These are phyloP conservation scores for Solanum hybrid DNA, from an alignment of 305 asterid genomes.

Conservation along the genomic window DNA sequence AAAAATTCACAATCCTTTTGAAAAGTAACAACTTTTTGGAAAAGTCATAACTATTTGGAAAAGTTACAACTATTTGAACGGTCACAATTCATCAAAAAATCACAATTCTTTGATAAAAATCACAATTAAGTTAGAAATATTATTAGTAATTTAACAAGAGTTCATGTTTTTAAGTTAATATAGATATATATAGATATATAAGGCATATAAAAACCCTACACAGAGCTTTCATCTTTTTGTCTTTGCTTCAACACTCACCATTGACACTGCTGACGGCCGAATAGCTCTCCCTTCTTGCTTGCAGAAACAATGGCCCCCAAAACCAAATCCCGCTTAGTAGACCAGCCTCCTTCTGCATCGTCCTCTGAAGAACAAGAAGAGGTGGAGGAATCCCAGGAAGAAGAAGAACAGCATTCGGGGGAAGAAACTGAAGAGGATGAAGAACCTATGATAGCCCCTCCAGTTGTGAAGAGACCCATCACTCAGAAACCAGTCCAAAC, in stretches of 20 bases:
- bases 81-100: too few species aligned
- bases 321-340: slow-evolving; percentile 1
- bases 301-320: slow-evolving; percentile 11
- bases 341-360: slow-evolving; percentile 14
- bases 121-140: too few species aligned
- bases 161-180: too few species aligned
- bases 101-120: too few species aligned
- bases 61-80: too few species aligned
- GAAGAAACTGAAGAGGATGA: slow-evolving; percentile 11
- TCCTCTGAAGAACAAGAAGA: slow-evolving; percentile 7
- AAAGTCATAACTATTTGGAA: too few species aligned
- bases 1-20: too few species aligned
- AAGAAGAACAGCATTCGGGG: background rate
- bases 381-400: slow-evolving; percentile 5
- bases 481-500: slow-evolving; percentile 6
- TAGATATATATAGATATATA: too few species aligned
- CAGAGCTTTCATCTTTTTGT: background rate
- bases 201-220: background rate
- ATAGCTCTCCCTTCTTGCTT: background rate
- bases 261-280: background rate
- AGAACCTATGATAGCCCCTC: background rate
- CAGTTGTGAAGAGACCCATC: background rate
- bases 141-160: too few species aligned
- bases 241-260: background rate
- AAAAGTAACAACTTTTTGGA: too few species aligned